Evolutionary conservation across 768 basidiomycete genomes (phyloP).

Genomic region (Suillus clintonianus): DNA sequence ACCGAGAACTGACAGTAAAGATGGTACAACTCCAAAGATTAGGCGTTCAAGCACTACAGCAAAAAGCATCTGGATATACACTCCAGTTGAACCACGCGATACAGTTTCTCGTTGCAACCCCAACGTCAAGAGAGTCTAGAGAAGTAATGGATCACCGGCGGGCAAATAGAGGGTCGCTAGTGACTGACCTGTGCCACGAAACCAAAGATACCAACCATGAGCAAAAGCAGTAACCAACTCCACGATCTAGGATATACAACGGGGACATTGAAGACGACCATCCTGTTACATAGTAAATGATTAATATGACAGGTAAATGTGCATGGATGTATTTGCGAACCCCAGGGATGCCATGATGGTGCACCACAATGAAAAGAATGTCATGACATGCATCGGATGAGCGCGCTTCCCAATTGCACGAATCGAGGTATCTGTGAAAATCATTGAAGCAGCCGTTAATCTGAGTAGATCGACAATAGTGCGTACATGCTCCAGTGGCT

Average conservation of each 20-base stretch:
- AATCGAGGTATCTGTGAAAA: conserved; percentile 46
- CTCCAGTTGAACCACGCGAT: conserved; percentile 58
- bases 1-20: conserved; percentile 60
- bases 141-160: background rate
- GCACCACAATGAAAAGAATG: conserved; percentile 64
- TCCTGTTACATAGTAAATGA: conserved; percentile 9
- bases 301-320: background rate
- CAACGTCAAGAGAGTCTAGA: conserved; percentile 54
- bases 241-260: conserved; percentile 20
- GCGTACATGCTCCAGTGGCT: conserved; percentile 68
- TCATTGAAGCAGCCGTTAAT: background rate
- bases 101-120: conserved; percentile 68
- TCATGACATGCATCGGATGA: conserved; percentile 70
- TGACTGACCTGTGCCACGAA: conserved; percentile 19
- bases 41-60: conserved; percentile 65
- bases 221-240: conserved; percentile 15
- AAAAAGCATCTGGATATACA: conserved; percentile 67
- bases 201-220: conserved; percentile 18
- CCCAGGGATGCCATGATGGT: conserved; percentile 28
- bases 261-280: conserved; percentile 6
- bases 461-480: background rate
- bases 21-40: conserved; percentile 61
- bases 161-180: background rate
- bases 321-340: conserved; percentile 4
- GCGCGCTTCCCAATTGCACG: conserved; percentile 77